Evolutionary conservation across 495 filamentous ascomycete species (phyloP), one percentile per base, ranked within the genome.

Genomic region (Tuber aestivum): DNA sequence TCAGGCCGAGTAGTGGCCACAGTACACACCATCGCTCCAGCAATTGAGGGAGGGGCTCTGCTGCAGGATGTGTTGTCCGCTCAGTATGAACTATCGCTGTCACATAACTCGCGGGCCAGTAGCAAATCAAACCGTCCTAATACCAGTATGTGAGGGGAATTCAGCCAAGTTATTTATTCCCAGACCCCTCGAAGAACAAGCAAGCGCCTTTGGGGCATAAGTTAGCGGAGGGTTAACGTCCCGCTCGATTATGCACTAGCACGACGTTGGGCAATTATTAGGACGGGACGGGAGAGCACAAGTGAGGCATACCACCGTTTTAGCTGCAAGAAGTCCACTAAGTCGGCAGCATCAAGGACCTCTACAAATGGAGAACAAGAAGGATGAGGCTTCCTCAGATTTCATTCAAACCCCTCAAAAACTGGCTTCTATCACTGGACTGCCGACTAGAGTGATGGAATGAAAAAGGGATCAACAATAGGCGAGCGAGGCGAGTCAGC

Each of bases 391-490:
- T 35, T 65, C 12, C 56, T 35, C 27, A 50, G 45, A 16, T 56
- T 14, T 35, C 18, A 35, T 35, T 65, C 56, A 65, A 65, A 32
- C 20, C 56, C 20, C 56, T 65, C 56, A 65, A 65, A 65, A 65
- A 65, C 35, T 65, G 56, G 56, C 14, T 27, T 65, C 27, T 35
- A 65, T 65, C 56, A 65, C 56, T 65, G 56, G 56, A 65, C 27
- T 65, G 35, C 56, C 56, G 14, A 65, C 56, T 18, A 65, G 56
- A 65, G 56, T 3, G 1, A 27, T 35, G 27, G 27, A 65, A 65
- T 65, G 56, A 65, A 18, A 65, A 65, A 14, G 35, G 56, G 56
- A 65, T 35, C 56, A 65, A 32, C 56, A 65, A 65, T 65, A 65
- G 16, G 32, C 56, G 56, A 65, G 56, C 35, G 56, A 27, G 32